Base-by-base conservation (phyloP, 2,329 filamentous ascomycete species). In the Xylariaceae sp. region DNA sequence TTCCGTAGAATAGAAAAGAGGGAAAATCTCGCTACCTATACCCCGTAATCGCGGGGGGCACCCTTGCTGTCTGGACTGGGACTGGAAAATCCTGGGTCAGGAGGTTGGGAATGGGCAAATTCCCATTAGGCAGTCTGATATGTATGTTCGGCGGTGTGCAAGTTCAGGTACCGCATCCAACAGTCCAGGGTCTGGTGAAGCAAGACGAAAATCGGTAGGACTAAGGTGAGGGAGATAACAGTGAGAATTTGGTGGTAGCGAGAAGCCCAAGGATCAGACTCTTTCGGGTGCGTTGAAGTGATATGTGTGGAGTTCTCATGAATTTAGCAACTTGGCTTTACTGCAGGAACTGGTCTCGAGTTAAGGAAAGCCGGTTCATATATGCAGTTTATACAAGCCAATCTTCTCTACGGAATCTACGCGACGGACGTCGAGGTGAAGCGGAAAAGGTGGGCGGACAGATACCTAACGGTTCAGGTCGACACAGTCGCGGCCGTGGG, bases 61-160 rank as follows among this genome's bases (percentile, higher is more conserved):
- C 51, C 55, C 58, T 45, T 45, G 42, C 42, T 45, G 42, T 6
- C 42, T 45, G 13, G 42, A 45, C 42, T 56, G 15, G 53, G 57
- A 55, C 47, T 57, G 44, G 56, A 59, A 15, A 53, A 30, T 30
- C 23, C 23, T 30, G 23, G 23, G 23, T 30, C 23, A 30, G 61
- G 58, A 52, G 61, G 53, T 63, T 56, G 61, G 61, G 39, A 35
- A 7, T 11, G 44, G n/a, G 47, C 13, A 30, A 50, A 37, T 17
- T 45, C n/a, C 45, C 56, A 55, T 42, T 57, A 13, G 11, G 23
- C 23, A 15, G 4, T 8, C 4, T 15, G 42, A 5, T 30, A 30
- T 34, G 35, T 45, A 47, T 42, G 50, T 62, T 53, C 56, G 56
- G 61, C 61, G 61, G 61, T 63, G 61, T 59, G 49, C 56, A 56